A percentile compares a stretch with the other conserved stretches of the same genome.
Conservation (phyloP, 495 filamentous ascomycete species). For the Umbilicaria muhlenbergii region DNA sequence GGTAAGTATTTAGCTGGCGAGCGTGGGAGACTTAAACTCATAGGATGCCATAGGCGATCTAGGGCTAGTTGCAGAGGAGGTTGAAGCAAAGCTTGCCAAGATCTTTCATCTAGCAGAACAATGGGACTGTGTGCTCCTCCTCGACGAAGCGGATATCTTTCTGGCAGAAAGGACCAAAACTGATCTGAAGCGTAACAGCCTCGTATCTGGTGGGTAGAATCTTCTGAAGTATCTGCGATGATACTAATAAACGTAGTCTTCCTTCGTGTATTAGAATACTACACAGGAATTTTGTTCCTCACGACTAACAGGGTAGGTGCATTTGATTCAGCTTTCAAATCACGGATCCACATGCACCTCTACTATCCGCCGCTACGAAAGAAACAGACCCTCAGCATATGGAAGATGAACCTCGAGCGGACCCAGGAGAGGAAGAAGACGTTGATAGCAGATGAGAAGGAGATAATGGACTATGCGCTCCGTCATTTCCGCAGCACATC, state of each 20-base stretch:
- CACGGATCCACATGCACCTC: constrained; percentile 27
- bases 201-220: constrained; percentile 22
- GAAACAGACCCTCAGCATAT: not conserved
- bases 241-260: constrained; percentile 22
- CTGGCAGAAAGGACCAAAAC: constrained; percentile 28
- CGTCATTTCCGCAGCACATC: not conserved
- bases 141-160: constrained; percentile 55
- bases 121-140: constrained; percentile 25
- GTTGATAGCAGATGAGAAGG: not conserved
- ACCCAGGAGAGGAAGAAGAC: not conserved
- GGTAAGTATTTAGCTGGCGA: not conserved
- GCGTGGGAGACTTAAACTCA: too few relatives aligned
- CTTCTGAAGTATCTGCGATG: not conserved
- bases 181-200: constrained; percentile 34
- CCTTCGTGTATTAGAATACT: constrained; percentile 37
- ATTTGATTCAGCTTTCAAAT: constrained; percentile 34
- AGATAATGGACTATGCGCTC: constrained; percentile 5
- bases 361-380: constrained; percentile 1
- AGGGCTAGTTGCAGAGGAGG: not conserved
- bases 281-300: constrained; percentile 37
- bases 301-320: constrained; percentile 34
- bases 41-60: constrained; percentile 1
- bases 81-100: constrained; percentile 21
- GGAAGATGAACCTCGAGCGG: constrained; percentile 2
- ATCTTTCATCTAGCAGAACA: constrained; percentile 16